phyloP scores from a whole-genome alignment of 495 filamentous ascomycete species.

The Neurospora sp. region DNA sequence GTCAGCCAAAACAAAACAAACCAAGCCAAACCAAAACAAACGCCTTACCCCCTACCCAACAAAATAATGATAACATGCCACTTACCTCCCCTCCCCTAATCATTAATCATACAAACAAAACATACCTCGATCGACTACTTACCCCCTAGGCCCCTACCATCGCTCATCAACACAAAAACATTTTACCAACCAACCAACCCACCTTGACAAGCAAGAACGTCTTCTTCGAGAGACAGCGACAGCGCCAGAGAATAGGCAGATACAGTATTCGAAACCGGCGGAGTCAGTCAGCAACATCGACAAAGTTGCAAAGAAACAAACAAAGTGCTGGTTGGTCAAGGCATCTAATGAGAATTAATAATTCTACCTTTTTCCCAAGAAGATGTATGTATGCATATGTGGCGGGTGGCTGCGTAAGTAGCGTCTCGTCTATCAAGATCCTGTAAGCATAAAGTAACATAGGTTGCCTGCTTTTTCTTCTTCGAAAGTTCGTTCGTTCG shows the following conservation, averaged over 20 bases:
- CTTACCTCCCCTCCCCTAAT: background rate
- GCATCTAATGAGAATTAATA: background rate
- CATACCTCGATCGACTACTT: background rate
- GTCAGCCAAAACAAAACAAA: background rate
- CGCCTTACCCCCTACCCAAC: background rate
- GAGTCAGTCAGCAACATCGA: background rate
- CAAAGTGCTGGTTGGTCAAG: background rate
- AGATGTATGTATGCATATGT: too few relatives aligned
- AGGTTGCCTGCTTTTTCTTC: background rate
- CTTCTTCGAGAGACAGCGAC: background rate
- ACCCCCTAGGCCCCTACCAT: background rate
- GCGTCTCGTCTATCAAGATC: background rate
- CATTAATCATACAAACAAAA: background rate
- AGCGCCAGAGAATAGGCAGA: background rate
- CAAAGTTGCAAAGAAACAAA: background rate
- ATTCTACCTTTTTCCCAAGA: background rate
- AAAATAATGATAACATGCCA: background rate
- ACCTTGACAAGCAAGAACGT: background rate
- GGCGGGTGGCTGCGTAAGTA: too few relatives aligned
- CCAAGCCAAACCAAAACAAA: background rate
- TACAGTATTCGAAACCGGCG: background rate
- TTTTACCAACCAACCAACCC: background rate
- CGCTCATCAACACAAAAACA: background rate
- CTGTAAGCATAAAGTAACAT: background rate
- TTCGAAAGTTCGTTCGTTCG: background rate